phyloP scores from a whole-genome alignment of 768 basidiomycete species.

The Termitomyces sp. region DNA sequence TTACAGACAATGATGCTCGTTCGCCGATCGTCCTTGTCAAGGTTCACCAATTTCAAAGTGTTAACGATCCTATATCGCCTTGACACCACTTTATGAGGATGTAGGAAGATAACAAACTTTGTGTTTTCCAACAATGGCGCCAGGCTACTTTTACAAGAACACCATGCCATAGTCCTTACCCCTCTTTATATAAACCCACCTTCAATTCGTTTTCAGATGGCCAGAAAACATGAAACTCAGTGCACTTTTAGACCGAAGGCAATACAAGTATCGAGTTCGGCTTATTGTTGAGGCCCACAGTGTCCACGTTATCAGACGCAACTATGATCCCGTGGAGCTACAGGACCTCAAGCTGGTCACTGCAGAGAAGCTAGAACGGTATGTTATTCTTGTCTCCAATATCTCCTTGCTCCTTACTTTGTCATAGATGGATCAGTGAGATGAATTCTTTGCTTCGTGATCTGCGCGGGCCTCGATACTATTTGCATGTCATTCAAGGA shows the following conservation, averaged over 20 bases:
- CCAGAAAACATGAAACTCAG: not conserved
- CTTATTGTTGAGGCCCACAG: not conserved
- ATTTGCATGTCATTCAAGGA: not conserved
- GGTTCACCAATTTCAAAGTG: too few species aligned
- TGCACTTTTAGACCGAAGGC: not conserved
- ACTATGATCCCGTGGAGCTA: not conserved
- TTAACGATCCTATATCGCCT: too few species aligned
- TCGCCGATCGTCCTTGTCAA: not conserved
- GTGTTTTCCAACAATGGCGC: not conserved
- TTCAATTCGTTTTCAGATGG: not conserved
- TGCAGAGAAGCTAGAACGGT: not conserved
- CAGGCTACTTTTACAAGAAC: not conserved
- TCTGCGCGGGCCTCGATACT: not conserved
- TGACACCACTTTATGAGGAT: too few species aligned
- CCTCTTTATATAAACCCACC: not conserved
- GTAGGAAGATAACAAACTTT: not conserved
- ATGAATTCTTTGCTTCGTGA: not conserved
- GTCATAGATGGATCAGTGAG: not conserved
- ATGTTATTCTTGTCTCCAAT: not conserved
- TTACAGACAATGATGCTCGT: too few species aligned
- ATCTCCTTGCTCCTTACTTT: not conserved
- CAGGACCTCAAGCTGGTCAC: not conserved
- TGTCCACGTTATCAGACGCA: not conserved
- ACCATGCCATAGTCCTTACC: not conserved
- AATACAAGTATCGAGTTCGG: not conserved